Evolutionary conservation across 176 grass and related monocot genomes (phyloP).

Genomic region (Carex pumila): DNA sequence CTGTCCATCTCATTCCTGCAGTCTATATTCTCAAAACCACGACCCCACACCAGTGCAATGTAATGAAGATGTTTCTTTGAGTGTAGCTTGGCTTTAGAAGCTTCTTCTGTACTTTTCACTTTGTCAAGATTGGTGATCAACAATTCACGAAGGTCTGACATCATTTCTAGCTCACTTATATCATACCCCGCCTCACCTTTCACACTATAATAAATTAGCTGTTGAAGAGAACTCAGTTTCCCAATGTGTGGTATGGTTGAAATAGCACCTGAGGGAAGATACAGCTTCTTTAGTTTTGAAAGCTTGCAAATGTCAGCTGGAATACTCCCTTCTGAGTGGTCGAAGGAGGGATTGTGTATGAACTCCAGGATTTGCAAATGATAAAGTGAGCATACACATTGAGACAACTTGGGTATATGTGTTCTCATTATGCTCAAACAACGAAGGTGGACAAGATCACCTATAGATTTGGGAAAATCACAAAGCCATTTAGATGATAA

Average conservation of each 20-base stretch:
- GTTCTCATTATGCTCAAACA: neutral
- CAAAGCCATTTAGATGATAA: neutral
- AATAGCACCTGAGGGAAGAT: neutral
- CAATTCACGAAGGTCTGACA: conserved; percentile 22
- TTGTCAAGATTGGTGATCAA: conserved; percentile 18
- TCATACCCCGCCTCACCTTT: conserved; percentile 12
- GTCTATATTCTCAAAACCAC: neutral
- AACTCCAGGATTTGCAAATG: conserved; percentile 16
- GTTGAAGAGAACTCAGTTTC: conserved; percentile 25
- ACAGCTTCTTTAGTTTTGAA: conserved; percentile 18
- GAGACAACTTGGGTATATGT: neutral
- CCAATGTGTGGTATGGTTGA: conserved; percentile 10
- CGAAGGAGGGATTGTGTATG: too few relatives aligned
- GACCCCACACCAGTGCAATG: conserved; percentile 13
- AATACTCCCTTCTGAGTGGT: neutral
- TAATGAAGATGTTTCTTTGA: neutral
- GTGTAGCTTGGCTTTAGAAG: conserved; percentile 14
- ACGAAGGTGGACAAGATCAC: conserved; percentile 21
- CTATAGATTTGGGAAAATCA: conserved; percentile 14
- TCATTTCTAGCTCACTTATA: conserved; percentile 24
- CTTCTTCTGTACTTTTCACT: conserved; percentile 18
- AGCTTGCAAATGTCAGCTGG: conserved; percentile 5
- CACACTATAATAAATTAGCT: conserved; percentile 6
- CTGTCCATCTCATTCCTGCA: neutral
- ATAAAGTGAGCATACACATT: conserved; percentile 15